A percentile compares a stretch with the other conserved stretches of the same genome.
Evolutionary conservation across 352 stramenopile genomes (phyloP).

Genomic region (Phytophthora uliginosa): DNA sequence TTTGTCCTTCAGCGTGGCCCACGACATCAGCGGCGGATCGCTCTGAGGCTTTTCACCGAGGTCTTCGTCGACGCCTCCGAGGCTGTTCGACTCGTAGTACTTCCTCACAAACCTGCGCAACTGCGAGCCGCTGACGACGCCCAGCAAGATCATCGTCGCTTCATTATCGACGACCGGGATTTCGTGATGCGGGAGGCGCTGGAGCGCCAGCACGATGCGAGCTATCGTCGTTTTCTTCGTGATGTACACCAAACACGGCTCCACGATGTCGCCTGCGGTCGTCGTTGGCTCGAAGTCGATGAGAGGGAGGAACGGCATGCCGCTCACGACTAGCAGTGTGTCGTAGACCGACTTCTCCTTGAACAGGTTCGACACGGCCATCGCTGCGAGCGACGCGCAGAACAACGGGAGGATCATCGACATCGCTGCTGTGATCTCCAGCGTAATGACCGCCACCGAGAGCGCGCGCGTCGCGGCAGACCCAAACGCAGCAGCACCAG

Average conservation of each 20-base stretch:
- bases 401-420: slow-evolving; percentile 88
- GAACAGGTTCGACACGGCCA: slow-evolving; percentile 71
- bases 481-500: slow-evolving; percentile 79
- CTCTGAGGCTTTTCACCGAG: slow-evolving; percentile 71
- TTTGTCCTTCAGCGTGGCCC: slow-evolving; percentile 72
- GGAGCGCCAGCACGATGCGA: slow-evolving; percentile 77
- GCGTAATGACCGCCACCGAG: slow-evolving; percentile 87
- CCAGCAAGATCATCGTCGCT: slow-evolving; percentile 72
- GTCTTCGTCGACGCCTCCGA: slow-evolving; percentile 73
- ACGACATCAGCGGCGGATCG: slow-evolving; percentile 50
- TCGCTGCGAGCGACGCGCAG: slow-evolving; percentile 72
- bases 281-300: slow-evolving; percentile 75
- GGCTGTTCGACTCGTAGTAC: slow-evolving; percentile 61
- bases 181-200: slow-evolving; percentile 76
- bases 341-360: slow-evolving; percentile 88
- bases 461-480: slow-evolving; percentile 80
- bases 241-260: slow-evolving; percentile 77
- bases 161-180: slow-evolving; percentile 82
- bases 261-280: slow-evolving; percentile 74
- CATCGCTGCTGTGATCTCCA: slow-evolving; percentile 90
- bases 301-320: slow-evolving; percentile 87
- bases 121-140: slow-evolving; percentile 66
- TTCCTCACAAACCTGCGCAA: slow-evolving; percentile 72
- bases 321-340: slow-evolving; percentile 78
- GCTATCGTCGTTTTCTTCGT: slow-evolving; percentile 78